Evolutionary conservation across 345 rosid genomes (phyloP), one percentile per base, ranked within the genome.

Genomic region (Eucalyptus sp.): DNA sequence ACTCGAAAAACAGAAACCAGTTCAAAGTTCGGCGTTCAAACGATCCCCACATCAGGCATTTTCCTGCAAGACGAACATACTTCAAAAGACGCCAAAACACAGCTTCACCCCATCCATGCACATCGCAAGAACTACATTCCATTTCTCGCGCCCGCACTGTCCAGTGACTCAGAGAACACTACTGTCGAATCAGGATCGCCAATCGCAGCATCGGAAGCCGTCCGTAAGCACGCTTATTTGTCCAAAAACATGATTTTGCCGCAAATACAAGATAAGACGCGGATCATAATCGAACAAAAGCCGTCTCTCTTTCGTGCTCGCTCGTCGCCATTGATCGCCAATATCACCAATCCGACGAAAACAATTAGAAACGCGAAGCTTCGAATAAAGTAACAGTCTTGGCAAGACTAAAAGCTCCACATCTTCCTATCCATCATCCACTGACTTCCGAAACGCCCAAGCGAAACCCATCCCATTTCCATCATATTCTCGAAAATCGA

Each of bases 301-400:
- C 2, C 2, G 44, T 43, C 44, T 43, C 13, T 68, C 9, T 31
- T 68, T 7, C 0, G 41, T 24, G 13, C 25, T 33, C 44, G 44
- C 41, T 37, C 15, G 14, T 5, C 24, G 43, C 48, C 83, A 76
- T 37, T 37, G 83, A 41, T 37, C 48, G 2, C 2, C 83, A 37
- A 9, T 20, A 71, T 76, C 43, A 76, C 48, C 48, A 76, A 37
- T 71, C 48, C 27, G 5, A 76, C 46, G 48, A 76, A 37, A 37
- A 76, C 7, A 76, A 76, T 10, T 15, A 25, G 48, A 41, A 76
- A 2, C 27, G 24, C 48, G 7, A 76, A 41, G 48, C 29, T 20
- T 76, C 48, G 48, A 41, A 6, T 20, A 76, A 41, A 20, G 29
- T 7, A 44, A 76, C 83, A 11, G 29, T 76, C 48, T 20, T 37